Evolutionary conservation across 2,329 filamentous ascomycete genomes (phyloP).

Genomic region (Colletotrichum camelliae): DNA sequence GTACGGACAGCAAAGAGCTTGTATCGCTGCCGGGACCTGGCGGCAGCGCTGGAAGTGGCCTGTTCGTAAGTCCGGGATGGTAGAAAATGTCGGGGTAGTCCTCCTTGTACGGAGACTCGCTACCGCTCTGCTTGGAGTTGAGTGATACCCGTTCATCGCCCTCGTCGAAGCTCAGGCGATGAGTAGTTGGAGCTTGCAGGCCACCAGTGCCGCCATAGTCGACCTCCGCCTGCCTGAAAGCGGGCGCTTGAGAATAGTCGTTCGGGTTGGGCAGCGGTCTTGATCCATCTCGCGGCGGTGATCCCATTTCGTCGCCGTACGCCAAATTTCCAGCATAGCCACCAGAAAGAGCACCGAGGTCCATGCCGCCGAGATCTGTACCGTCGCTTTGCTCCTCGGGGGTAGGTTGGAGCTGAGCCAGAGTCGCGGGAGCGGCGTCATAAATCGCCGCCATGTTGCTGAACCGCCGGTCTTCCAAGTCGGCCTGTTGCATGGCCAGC

Average conservation of each 20-base stretch:
- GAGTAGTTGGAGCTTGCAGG: conserved; percentile 73
- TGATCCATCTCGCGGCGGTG: conserved; percentile 44
- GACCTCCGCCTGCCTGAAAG: conserved; percentile 70
- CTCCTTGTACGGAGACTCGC: conserved; percentile 71
- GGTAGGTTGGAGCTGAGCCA: conserved; percentile 47
- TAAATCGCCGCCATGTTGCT: conserved; percentile 57
- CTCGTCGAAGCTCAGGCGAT: conserved; percentile 89
- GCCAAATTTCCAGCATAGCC: conserved; percentile 64
- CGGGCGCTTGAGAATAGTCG: conserved; percentile 39
- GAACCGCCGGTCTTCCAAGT: conserved; percentile 74
- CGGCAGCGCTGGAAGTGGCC: conserved; percentile 68
- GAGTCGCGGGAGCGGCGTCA: conserved; percentile 42
- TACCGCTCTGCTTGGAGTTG: conserved; percentile 60
- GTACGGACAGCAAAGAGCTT: conserved; percentile 55
- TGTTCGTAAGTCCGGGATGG: conserved; percentile 77
- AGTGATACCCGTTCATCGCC: conserved; percentile 78
- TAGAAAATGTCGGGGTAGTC: conserved; percentile 93
- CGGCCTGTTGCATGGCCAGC: conserved; percentile 82
- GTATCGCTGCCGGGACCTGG: conserved; percentile 67
- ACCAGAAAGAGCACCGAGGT: conserved; percentile 77
- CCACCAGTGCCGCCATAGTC: conserved; percentile 93
- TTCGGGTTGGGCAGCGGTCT: conserved; percentile 56
- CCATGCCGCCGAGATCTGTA: conserved; percentile 74
- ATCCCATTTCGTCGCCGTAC: conserved; percentile 52
- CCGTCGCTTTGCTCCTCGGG: conserved; percentile 68